phyloP scores from a whole-genome alignment of 2,329 filamentous ascomycete genomes.

The Neopestalotiopsis sp. region DNA sequence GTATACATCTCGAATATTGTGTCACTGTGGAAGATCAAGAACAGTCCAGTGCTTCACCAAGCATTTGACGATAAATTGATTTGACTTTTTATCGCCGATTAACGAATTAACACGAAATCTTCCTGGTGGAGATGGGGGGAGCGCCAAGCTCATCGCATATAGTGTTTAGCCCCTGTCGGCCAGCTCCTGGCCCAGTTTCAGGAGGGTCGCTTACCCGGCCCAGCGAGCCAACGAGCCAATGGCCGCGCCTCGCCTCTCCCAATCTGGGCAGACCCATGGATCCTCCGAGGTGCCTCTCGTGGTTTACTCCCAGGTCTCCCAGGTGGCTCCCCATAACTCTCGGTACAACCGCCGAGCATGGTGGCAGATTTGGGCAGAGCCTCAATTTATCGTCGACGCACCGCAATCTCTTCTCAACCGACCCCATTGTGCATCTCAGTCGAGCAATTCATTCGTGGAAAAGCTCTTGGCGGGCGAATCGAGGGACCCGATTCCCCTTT shows the following conservation, averaged over 20 bases:
- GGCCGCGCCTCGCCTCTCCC: neutral
- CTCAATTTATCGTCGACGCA: slow-evolving; percentile 16
- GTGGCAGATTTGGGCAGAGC: slow-evolving; percentile 7
- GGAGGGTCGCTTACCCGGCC: slow-evolving; percentile 5
- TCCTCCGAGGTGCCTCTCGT: neutral
- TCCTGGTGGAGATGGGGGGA: neutral
- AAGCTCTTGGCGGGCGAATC: neutral
- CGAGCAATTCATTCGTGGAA: slow-evolving; percentile 11
- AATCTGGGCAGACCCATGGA: slow-evolving; percentile 6
- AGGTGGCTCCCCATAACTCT: slow-evolving; percentile 5
- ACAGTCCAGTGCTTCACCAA: no score
- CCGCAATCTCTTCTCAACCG: slow-evolving; percentile 11
- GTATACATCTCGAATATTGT: neutral
- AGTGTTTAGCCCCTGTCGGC: slow-evolving; percentile 13
- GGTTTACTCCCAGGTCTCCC: no score
- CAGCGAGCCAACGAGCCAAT: neutral
- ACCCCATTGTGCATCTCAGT: neutral
- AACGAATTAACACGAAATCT: slow-evolving; percentile 1
- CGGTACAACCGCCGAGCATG: slow-evolving; percentile 7
- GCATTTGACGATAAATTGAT: no score
- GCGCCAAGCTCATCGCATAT: slow-evolving; percentile 13
- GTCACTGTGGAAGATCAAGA: neutral
- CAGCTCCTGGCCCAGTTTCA: slow-evolving; percentile 9
- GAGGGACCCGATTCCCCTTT: neutral
- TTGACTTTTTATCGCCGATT: neutral